Base-by-base conservation (phyloP, 225 moss, liverwort and hornwort genomes). In the Physcomitrium patens region DNA sequence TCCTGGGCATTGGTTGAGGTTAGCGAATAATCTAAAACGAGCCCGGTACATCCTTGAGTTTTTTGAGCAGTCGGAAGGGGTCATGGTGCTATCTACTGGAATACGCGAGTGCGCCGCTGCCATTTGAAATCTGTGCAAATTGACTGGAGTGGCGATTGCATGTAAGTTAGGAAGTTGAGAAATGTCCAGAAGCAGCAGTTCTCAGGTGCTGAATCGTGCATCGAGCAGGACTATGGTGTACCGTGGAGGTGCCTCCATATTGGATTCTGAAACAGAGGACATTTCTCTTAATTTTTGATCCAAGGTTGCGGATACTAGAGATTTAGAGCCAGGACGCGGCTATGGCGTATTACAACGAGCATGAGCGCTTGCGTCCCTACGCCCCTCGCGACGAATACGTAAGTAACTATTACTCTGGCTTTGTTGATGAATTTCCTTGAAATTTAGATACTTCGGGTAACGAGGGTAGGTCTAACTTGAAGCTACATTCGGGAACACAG, bases 361-460 rank as follows among this genome's bases (percentile, higher is more conserved):
- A 37, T 4, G 31, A 37, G 31, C 68, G 22, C 31, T 51, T 12
- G 5, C 80, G 70, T 11, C 70, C 80, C 69, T 81, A 57, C 84
- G 74, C 74, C 67, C 84, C 74, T 55, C 77, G 67, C 51, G 81
- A 84, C 3, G 84, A 81, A 52, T 50, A 10, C 12, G 84, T 84
- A 67, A 78, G 81, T 1, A 16, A 37, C 7, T 4, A n/a, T 12
- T 15, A 57, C 10, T 37, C 5, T 1, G 0, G 12, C 14, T 0
- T 42, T 9, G n/a, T 0, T 0, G 31, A 37, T 28, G 75, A 44
- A n/a, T 31, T 23, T 41, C 46, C 24, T 2, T 31, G 2, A 2
- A 31, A 31, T 37, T 37, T 7, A 37, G 31, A 1, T 37, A 37
- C 31, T 2, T 37, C 31, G 7, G 31, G 31, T 37, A 37, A 37